Evolutionary conservation across 2,329 filamentous ascomycete genomes (phyloP), one percentile per base, ranked within the genome.

Genomic region (Talaromyces albobiverticillius): DNA sequence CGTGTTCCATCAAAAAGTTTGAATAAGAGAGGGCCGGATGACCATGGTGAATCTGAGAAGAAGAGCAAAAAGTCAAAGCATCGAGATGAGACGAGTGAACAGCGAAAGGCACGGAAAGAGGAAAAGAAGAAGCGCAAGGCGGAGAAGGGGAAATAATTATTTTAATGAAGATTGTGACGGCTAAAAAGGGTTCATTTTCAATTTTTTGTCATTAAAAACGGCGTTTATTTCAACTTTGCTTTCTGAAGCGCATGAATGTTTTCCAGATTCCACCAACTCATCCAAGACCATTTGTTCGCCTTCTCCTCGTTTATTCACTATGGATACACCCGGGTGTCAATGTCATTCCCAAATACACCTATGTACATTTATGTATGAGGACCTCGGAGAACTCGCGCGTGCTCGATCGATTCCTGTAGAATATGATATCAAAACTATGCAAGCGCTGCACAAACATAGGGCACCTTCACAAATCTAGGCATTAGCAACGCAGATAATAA

Each of bases 41-140:
- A 70, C 54, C 14, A 68, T 67, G 32, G 60, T 52, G 36, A 59
- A 55, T 22, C 64, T 63, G 54, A 57, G 60, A 4, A 55, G 57
- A 26, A 52, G 13, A 51, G 67, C 31, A 74, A 73, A 63, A 75
- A 74, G 60, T 68, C 68, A 13, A 75, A 73, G 61, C 66, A 67
- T 46, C 65, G 67, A 52, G 68, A 72, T n/a, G 71, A 72, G 59
- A 74, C 61, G 31, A 64, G 59, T 26, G 53, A 58, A 56, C 61
- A 66, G 34, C 58, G 60, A 66, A 65, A 68, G 67, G 66, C 67
- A 58, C 57, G 59, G 26, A 59, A 55, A 43, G 62, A 65, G 41
- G 61, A 64, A 53, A 73, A 69, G 64, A 75, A 71, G 62, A 54
- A 43, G 51, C 43, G 46, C 36, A 57, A 54, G 36, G 51, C 50